Conservation (phyloP, 2,329 filamentous ascomycete species). For the Fusarium torreyae region DNA sequence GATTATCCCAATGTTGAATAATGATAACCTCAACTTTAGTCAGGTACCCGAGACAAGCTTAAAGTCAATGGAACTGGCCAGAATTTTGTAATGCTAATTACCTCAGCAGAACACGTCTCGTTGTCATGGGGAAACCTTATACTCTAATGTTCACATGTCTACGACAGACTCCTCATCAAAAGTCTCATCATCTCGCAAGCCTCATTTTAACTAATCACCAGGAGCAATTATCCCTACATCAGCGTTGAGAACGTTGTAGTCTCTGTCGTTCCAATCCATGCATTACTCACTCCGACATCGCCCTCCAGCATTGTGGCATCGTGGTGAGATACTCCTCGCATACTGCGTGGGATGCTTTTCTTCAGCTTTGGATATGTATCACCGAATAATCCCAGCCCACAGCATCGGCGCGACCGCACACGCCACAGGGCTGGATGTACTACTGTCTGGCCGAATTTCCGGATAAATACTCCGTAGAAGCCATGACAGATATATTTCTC, state of each 20-base stretch:
- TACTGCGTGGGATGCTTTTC: conserved; percentile 28
- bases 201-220: conserved; percentile 10
- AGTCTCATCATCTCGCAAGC: conserved; percentile 10
- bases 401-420: conserved; percentile 17
- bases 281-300: conserved; percentile 21
- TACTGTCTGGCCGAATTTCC: neutral
- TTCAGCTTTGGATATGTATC: conserved; percentile 13
- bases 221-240: neutral
- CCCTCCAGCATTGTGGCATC: neutral
- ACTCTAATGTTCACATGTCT: neutral
- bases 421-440: conserved; percentile 20
- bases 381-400: conserved; percentile 17
- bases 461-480: conserved; percentile 2
- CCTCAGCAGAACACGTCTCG: neutral
- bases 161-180: neutral
- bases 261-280: neutral
- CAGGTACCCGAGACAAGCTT: conserved; percentile 1
- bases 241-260: conserved; percentile 1
- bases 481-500: neutral
- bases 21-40: conserved; percentile 4
- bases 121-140: neutral
- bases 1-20: neutral
- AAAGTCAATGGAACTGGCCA: neutral
- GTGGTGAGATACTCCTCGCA: conserved; percentile 27
- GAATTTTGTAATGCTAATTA: neutral